phyloP scores from a whole-genome alignment of 2,329 filamentous ascomycete species.

The Cladosporium sphaerospermum region DNA sequence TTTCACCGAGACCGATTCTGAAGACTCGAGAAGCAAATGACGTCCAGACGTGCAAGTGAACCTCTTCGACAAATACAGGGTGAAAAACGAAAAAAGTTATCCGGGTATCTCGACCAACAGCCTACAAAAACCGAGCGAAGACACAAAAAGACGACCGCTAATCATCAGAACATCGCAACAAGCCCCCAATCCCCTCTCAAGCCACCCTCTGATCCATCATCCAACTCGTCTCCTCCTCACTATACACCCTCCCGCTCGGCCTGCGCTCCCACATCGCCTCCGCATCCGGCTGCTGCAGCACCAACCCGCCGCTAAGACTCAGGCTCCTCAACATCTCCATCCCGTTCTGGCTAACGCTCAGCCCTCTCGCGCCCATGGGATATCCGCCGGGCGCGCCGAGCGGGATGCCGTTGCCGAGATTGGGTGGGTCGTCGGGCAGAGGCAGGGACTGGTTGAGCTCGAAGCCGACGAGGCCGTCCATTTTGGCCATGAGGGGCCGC shows the following conservation, averaged over 20 bases:
- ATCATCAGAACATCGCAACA: background rate
- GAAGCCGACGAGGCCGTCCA: conserved; percentile 27
- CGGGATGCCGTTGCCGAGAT: conserved; percentile 5
- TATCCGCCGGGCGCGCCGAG: conserved; percentile 14
- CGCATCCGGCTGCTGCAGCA: conserved; percentile 11
- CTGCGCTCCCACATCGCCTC: conserved; percentile 15
- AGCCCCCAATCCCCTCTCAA: background rate
- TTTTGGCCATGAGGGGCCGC: conserved; percentile 28
- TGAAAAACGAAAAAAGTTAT: too few species aligned
- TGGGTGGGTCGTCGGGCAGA: conserved; percentile 10
- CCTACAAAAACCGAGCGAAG: too few species aligned
- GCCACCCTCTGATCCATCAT: background rate
- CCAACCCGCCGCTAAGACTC: conserved; percentile 23
- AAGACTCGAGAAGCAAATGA: too few species aligned
- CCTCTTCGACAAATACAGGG: too few species aligned
- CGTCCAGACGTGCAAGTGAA: too few species aligned
- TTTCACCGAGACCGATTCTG: too few species aligned
- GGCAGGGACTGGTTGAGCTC: conserved; percentile 16
- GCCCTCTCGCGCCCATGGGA: conserved; percentile 15
- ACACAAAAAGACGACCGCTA: too few species aligned
- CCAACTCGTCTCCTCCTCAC: conserved; percentile 17
- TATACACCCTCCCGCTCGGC: conserved; percentile 18
- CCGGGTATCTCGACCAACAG: too few species aligned
- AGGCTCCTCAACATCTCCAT: conserved; percentile 27
- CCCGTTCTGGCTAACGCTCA: conserved; percentile 14